These are phyloP conservation scores for Fusarium transvaalense DNA, from an alignment of 2,329 filamentous ascomycete species.

Conservation along the genomic window DNA sequence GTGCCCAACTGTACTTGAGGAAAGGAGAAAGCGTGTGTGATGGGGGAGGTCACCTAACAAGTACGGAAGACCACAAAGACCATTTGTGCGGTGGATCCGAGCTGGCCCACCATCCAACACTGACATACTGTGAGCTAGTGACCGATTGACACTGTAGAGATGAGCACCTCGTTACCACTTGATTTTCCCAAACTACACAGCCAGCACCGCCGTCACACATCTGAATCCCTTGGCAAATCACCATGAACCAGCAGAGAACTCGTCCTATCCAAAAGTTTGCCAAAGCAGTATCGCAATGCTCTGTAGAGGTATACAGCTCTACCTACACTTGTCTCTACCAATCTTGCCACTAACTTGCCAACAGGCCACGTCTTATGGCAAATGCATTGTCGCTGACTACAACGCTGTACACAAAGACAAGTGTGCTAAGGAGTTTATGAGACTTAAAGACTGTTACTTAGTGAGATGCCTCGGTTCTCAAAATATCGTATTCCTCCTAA, in stretches of 20 bases:
- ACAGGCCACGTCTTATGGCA: constrained; percentile 87
- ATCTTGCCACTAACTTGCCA: constrained; percentile 10
- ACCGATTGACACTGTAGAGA: constrained; percentile 11
- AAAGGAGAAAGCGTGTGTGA: too few species aligned
- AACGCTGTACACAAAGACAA: constrained; percentile 92
- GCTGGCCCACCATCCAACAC: too few species aligned
- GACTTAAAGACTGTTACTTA: constrained; percentile 87
- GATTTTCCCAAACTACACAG: background rate
- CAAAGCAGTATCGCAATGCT: constrained; percentile 66
- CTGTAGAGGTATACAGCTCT: constrained; percentile 61
- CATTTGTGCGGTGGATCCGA: too few species aligned
- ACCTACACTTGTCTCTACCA: background rate
- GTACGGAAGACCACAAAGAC: too few species aligned
- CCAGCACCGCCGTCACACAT: background rate
- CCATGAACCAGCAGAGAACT: constrained; percentile 46
- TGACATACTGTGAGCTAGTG: constrained; percentile 3
- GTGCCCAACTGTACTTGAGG: background rate
- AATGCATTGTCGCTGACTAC: constrained; percentile 91
- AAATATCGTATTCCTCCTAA: background rate
- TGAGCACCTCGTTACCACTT: constrained; percentile 8
- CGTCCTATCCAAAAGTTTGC: constrained; percentile 69
- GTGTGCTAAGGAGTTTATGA: constrained; percentile 86
- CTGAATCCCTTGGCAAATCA: constrained; percentile 4
- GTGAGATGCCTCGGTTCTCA: constrained; percentile 63
- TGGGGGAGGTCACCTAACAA: too few species aligned